Evolutionary conservation across 345 rosid species (phyloP), one percentile per base, ranked within the genome.

Genomic region (Cardiospermum halicacabum): DNA sequence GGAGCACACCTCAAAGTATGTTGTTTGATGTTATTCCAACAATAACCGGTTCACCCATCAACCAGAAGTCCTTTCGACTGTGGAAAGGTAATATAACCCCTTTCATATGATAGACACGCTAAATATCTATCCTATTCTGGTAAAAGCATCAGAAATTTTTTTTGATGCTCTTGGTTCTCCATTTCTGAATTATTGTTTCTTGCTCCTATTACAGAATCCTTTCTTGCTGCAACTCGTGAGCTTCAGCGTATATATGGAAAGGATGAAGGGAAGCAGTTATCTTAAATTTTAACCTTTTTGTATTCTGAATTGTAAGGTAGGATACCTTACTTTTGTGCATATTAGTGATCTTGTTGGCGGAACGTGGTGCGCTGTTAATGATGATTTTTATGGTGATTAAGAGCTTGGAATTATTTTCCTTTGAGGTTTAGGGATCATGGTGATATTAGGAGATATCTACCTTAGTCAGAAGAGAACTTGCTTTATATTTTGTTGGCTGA

Each of bases 161-260:
- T 9, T 42, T 55, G 31, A 27, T n/a, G 7, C 61, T 27, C 22
- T 48, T n/a, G n/a, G 6, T 45, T 21, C n/a, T 37, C 19, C 27
- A 22, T 27, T 43, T 62, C 60, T 58, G n/a, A 56, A 13, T 24
- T 32, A 18, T 54, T 11, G 36, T 56, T 51, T 66, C 53, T 32
- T 53, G 42, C 27, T 71, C 48, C 26, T 53, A 51, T 64, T 40
- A 39, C 75, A 83, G 83, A 78, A 47, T 83, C 85, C 19, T 83
- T 75, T 72, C 56, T 75, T 28, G 85, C 88, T 69, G 85, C 87
- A 58, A 80, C 85, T 27, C 78, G 79, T 24, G 87, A 78, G 66
- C 87, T 83, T 76, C 85, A 83, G 57, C 88, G 85, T 28, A 83
- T 83, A 53, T 80, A 83, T 67, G 84, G 87, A 16, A 80, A 67